Conservation (phyloP, 2,329 filamentous ascomycete species). For the Bisporella sp. region DNA sequence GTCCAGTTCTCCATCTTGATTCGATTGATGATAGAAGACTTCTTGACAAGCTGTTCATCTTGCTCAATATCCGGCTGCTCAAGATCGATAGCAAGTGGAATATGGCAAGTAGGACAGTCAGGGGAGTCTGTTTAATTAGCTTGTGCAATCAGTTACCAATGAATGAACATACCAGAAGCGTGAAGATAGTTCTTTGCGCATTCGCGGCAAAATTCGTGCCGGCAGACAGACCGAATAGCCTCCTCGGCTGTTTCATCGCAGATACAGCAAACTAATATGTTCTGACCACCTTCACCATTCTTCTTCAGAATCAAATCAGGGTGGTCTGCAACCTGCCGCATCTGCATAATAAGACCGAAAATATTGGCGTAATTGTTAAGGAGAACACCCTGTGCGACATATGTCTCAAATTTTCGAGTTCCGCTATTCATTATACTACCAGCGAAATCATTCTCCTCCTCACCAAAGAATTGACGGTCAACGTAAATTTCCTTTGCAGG, state of each 20-base stretch:
- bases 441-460: constrained; percentile 93
- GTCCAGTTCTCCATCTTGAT: constrained; percentile 99
- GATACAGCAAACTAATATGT: constrained; percentile 85
- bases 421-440: constrained; percentile 92
- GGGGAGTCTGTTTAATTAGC: constrained; percentile 38
- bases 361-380: constrained; percentile 99
- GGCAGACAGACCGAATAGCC: constrained; percentile 84
- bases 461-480: constrained; percentile 92
- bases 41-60: constrained; percentile 79
- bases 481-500: constrained; percentile 91
- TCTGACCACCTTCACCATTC: constrained; percentile 77
- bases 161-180: constrained; percentile 57
- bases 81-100: constrained; percentile 80
- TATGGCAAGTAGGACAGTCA: constrained; percentile 88
- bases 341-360: constrained; percentile 97
- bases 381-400: constrained; percentile 88
- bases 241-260: constrained; percentile 96
- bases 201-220: constrained; percentile 82
- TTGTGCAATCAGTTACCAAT: not conserved
- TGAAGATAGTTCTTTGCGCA: constrained; percentile 76
- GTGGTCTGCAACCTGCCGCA: constrained; percentile 96
- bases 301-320: constrained; percentile 92
- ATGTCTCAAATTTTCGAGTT: constrained; percentile 86
- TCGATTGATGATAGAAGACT: constrained; percentile 94
- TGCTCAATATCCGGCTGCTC: constrained; percentile 95